Conservation (phyloP, 139 green algal genomes). For the Coccomyxa sp. region DNA sequence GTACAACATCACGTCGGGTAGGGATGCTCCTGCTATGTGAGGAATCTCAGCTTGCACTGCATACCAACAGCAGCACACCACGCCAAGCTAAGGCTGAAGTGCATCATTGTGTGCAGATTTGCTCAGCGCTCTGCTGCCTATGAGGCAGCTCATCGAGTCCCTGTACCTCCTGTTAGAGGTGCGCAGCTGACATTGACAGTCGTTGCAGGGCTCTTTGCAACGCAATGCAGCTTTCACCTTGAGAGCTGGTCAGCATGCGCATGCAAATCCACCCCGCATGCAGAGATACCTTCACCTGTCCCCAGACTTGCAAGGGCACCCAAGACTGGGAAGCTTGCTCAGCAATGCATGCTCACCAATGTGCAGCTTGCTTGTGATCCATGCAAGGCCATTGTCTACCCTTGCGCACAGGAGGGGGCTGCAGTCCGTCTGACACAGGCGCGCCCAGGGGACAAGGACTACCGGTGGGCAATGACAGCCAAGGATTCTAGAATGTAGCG, state of each 20-base stretch:
- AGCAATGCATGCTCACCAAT: too few relatives aligned
- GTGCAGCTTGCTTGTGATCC: too few relatives aligned
- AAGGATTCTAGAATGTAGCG: too few relatives aligned
- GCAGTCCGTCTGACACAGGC: slow-evolving; percentile 47
- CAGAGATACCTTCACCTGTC: background rate
- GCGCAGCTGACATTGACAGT: slow-evolving; percentile 15
- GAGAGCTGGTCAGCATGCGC: too few relatives aligned
- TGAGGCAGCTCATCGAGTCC: slow-evolving; percentile 24
- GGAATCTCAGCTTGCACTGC: background rate
- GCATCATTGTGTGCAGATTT: slow-evolving; percentile 47
- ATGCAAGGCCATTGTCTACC: too few relatives aligned
- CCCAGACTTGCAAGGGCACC: background rate
- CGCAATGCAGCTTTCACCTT: too few relatives aligned
- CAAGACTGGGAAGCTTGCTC: too few relatives aligned
- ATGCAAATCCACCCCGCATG: too few relatives aligned
- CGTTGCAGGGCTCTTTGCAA: too few relatives aligned
- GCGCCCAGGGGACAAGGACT: slow-evolving; percentile 51
- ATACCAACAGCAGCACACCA: background rate
- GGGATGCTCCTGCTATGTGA: background rate
- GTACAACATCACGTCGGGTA: slow-evolving; percentile 91
- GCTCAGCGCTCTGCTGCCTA: slow-evolving; percentile 70
- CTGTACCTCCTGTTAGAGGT: slow-evolving; percentile 46
- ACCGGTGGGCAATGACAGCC: slow-evolving; percentile 29
- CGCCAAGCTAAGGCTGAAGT: too few relatives aligned
- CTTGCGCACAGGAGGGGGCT: slow-evolving; percentile 82